phyloP scores from a whole-genome alignment of 768 basidiomycete species.

The Amanita fuliginea region DNA sequence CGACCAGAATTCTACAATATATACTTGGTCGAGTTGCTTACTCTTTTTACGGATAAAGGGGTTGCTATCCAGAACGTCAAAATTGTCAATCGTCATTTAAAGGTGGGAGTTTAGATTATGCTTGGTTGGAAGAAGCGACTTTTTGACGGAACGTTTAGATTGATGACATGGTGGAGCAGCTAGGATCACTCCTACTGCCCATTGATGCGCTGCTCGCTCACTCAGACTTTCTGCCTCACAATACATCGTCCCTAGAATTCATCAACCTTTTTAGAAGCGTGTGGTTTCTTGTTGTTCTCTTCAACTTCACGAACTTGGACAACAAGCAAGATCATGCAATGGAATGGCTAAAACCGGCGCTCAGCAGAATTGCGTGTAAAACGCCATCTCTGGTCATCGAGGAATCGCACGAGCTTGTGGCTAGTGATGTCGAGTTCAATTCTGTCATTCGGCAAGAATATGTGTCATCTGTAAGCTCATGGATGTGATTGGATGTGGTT shows the following conservation, averaged over 20 bases:
- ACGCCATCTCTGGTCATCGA: slow-evolving; percentile 82
- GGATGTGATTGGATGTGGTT: neutral
- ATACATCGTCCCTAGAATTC: slow-evolving; percentile 43
- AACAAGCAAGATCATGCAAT: slow-evolving; percentile 51
- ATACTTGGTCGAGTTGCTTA: slow-evolving; percentile 78
- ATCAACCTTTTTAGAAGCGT: slow-evolving; percentile 80
- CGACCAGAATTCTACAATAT: slow-evolving; percentile 69
- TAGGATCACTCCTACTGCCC: slow-evolving; percentile 81
- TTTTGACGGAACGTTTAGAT: slow-evolving; percentile 27
- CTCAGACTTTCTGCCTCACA: slow-evolving; percentile 50
- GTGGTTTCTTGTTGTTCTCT: slow-evolving; percentile 89
- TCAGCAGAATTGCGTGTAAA: slow-evolving; percentile 73
- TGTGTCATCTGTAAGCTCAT: slow-evolving; percentile 48
- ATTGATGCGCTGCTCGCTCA: slow-evolving; percentile 82
- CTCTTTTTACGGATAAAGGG: slow-evolving; percentile 84
- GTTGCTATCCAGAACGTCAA: slow-evolving; percentile 80
- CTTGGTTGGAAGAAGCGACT: slow-evolving; percentile 1
- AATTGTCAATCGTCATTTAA: slow-evolving; percentile 50
- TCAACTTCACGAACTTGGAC: slow-evolving; percentile 58
- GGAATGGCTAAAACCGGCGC: slow-evolving; percentile 69
- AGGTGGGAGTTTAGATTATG: slow-evolving; percentile 29
- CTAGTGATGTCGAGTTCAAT: slow-evolving; percentile 88
- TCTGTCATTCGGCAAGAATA: slow-evolving; percentile 84
- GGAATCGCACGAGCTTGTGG: slow-evolving; percentile 68
- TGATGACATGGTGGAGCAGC: slow-evolving; percentile 77